Percentiles rank a stretch among this genome's conserved stretches.
Conservation (phyloP, 306 rosid species). For the Cucurbita moschata region DNA sequence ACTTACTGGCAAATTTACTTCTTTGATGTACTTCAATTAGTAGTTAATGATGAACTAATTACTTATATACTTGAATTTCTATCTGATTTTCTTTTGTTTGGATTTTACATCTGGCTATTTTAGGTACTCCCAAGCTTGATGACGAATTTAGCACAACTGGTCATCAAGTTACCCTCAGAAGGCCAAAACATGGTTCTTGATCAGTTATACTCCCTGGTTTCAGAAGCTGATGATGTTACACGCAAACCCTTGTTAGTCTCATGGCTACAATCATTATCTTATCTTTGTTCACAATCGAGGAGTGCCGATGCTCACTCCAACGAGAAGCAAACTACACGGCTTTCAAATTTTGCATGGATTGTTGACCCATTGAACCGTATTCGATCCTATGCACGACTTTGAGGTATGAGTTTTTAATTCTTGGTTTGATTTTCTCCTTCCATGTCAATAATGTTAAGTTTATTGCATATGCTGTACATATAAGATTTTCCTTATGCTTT, state of each 20-base stretch:
- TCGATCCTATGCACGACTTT: constrained; percentile 41
- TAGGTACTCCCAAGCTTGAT: constrained; percentile 81
- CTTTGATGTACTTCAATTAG: constrained; percentile 6
- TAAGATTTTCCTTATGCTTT: background rate
- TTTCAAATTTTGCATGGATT: constrained; percentile 5
- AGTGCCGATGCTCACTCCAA: constrained; percentile 18
- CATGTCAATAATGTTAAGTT: background rate
- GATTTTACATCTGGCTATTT: constrained; percentile 3
- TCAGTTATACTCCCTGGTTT: constrained; percentile 73
- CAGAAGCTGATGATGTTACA: constrained; percentile 79
- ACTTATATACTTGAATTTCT: background rate
- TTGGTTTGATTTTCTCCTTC: background rate
- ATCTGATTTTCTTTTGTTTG: background rate
- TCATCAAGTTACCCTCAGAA: constrained; percentile 46
- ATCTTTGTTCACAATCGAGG: constrained; percentile 42
- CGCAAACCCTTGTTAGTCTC: constrained; percentile 77
- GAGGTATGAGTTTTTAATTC: constrained; percentile 17
- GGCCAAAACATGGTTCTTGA: constrained; percentile 58
- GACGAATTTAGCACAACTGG: constrained; percentile 62
- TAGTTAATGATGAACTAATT: background rate
- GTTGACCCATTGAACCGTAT: constrained; percentile 20
- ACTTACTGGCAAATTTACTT: background rate
- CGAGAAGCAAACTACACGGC: constrained; percentile 17
- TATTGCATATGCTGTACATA: background rate
- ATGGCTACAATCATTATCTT: constrained; percentile 89